Base-by-base conservation (phyloP, 2,329 filamentous ascomycete genomes). In the Fusarium zealandicum region DNA sequence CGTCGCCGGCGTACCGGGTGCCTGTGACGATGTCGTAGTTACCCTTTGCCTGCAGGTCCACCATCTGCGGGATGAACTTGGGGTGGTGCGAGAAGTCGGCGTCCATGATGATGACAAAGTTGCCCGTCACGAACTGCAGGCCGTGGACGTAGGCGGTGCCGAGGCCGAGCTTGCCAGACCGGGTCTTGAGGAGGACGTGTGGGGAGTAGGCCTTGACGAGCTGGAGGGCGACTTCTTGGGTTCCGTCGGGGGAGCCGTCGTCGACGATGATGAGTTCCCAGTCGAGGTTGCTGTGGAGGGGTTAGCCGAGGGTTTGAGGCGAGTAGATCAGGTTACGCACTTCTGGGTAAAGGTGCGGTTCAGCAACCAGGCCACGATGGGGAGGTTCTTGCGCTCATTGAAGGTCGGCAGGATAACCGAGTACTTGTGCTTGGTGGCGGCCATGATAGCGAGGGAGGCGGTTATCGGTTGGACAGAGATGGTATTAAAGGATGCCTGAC, bases 41-140 rank as follows among this genome's bases (percentile, higher is more conserved):
- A 63, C 81, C 88, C 57, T 73, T 75, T 74, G 86, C 84, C 76
- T 98, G 95, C 64, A 87, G 84, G 54, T 83, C 83, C 69, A 99
- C 91, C 92, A 99, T 98, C 72, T 88, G 82, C 47, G 93, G 88
- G 76, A 99, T 96, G 84, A 98, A 99, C 79, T 98, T 99, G 72
- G 95, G 95, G 82, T 99, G 95, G 80, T 99, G 95, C 68, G 87
- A 92, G 83, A 99, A 99, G 79, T 99, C 95, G 77, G 96, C 95
- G 80, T 99, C 95, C 95, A 99, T 99, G 83, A 99, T 99, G 81
- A 99, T 91, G 73, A 99, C 91, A 72, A 87, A 98, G 83, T 96
- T 97, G 69, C 95, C 95, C 17, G 87, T 92, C 18, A 84, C 89
- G 73, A 90, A 98, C 74, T 96, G 86, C 56, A 99, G 83, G 45